A percentile compares a stretch with the other conserved stretches of the same genome.
Conservation (phyloP, 352 stramenopile genomes). For the Globisporangium apiculatum region DNA sequence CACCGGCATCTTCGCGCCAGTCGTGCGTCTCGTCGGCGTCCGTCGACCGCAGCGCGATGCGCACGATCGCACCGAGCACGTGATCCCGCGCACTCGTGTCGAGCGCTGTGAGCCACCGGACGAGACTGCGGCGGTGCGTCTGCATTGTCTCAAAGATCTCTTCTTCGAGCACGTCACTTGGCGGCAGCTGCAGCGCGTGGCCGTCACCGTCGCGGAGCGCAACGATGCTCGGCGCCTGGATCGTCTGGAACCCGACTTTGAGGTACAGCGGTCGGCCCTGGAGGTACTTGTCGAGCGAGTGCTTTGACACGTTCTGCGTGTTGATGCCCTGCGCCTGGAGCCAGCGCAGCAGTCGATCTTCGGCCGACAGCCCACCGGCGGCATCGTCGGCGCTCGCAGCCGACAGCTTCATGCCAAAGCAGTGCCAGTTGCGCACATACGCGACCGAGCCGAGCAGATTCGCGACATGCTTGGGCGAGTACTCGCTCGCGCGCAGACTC, state of each 20-base stretch:
- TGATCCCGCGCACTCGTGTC: constrained; percentile 20
- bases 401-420: constrained; percentile 85
- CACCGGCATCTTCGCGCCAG: constrained; percentile 49
- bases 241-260: constrained; percentile 84
- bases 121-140: constrained; percentile 64
- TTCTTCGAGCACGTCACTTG: constrained; percentile 78
- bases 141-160: constrained; percentile 85
- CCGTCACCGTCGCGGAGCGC: constrained; percentile 38
- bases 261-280: constrained; percentile 80
- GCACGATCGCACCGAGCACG: constrained; percentile 63
- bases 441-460: constrained; percentile 76
- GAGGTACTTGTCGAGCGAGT: constrained; percentile 82
- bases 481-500: constrained; percentile 60
- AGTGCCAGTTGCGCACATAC: constrained; percentile 89
- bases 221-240: constrained; percentile 82
- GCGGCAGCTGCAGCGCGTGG: constrained; percentile 63
- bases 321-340: constrained; percentile 88
- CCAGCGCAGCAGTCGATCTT: constrained; percentile 81
- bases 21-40: constrained; percentile 52
- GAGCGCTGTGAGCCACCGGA: constrained; percentile 54
- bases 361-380: constrained; percentile 35
- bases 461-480: constrained; percentile 55
- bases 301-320: constrained; percentile 74
- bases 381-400: constrained; percentile 34
- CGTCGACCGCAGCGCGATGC: constrained; percentile 57